Base-by-base conservation (phyloP, 352 stramenopile genomes). In the Phytopythium litorale region DNA sequence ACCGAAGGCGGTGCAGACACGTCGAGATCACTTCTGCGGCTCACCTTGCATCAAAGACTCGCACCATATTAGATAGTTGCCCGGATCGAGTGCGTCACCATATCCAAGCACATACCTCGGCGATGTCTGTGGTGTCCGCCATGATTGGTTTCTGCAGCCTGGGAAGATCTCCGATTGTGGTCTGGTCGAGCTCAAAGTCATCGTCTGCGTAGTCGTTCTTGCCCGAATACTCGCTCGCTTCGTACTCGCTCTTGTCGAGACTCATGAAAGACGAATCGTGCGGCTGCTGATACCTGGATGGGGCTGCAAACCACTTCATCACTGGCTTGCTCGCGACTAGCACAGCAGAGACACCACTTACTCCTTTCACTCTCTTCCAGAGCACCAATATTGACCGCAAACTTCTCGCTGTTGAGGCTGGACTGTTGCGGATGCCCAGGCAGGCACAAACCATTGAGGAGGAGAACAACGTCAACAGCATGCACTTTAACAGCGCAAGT, bases 331-430 rank as follows among this genome's bases (percentile, higher is more conserved):
- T 13, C 5, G 28, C 23, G 13, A 32, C 11, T 4, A 6, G n/a
- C n/a, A n/a, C 5, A 49, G 7, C 15, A 49, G 7, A 23, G 32
- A 43, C n/a, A 30, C 8, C 37, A 59, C 56, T 18, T 63, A 89
- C 82, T 62, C 18, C 70, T 54, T 40, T 80, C 71, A 51, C 63
- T 85, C 25, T 78, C 71, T 7, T 78, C 72, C 2, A 92, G 64
- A 19, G 78, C 83, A 33, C 86, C 72, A 13, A 75, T 63, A 43
- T 92, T 88, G 28, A 92, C 72, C 18, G 69, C 74, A 71, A 92
- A 91, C 19, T 88, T 89, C 18, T 89, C 83, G 56, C 81, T 92
- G 35, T 89, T 85, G 33, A 85, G 65, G 61, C 81, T 91, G 3
- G 83, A 89, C 79, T 89, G 54, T 18, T 23, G 19, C 9, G 4